Percentiles rank a stretch among this genome's conserved stretches.
These are phyloP conservation scores for Daldinia bambusicola DNA, from an alignment of 495 filamentous ascomycete species.

Conservation along the genomic window DNA sequence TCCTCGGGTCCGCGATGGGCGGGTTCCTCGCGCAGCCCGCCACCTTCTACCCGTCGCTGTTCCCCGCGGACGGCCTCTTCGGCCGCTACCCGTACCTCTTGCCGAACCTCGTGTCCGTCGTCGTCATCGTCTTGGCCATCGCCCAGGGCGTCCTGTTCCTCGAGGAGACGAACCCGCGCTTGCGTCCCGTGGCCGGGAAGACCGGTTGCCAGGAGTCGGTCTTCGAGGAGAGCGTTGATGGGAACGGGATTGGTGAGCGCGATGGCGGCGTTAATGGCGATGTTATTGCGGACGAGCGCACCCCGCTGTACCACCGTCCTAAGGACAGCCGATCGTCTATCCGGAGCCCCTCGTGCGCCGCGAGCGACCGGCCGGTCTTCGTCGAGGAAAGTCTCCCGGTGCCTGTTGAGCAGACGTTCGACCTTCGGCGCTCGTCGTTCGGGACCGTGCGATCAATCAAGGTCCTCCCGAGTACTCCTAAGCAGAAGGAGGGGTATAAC, in stretches of 20 bases:
- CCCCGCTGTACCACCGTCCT: conserved; percentile 33
- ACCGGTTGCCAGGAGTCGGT: conserved; percentile 12
- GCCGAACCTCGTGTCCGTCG: conserved; percentile 83
- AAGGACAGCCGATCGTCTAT: conserved; percentile 10
- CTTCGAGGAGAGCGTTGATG: conserved; percentile 8
- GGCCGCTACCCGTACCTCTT: conserved; percentile 83
- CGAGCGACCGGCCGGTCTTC: conserved; percentile 37
- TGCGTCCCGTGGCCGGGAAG: not conserved
- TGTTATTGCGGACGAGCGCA: conserved; percentile 35
- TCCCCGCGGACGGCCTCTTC: conserved; percentile 74
- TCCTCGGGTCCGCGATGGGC: conserved; percentile 82
- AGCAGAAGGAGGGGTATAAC: conserved; percentile 23
- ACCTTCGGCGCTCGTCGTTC: conserved; percentile 46
- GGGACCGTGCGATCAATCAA: conserved; percentile 46
- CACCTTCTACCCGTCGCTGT: conserved; percentile 74
- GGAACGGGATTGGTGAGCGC: too few relatives aligned
- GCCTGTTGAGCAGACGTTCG: conserved; percentile 45
- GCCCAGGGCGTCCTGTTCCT: conserved; percentile 81
- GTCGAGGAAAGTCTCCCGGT: conserved; percentile 43
- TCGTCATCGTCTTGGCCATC: conserved; percentile 74
- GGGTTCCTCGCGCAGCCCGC: conserved; percentile 84
- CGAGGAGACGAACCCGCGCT: conserved; percentile 80
- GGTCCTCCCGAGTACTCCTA: conserved; percentile 11
- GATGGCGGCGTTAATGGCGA: conserved; percentile 19
- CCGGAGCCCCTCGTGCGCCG: conserved; percentile 22